Percentiles rank a stretch among this genome's conserved stretches.
Conservation (phyloP, 495 filamentous ascomycete species). For the Filosporella fistucella region DNA sequence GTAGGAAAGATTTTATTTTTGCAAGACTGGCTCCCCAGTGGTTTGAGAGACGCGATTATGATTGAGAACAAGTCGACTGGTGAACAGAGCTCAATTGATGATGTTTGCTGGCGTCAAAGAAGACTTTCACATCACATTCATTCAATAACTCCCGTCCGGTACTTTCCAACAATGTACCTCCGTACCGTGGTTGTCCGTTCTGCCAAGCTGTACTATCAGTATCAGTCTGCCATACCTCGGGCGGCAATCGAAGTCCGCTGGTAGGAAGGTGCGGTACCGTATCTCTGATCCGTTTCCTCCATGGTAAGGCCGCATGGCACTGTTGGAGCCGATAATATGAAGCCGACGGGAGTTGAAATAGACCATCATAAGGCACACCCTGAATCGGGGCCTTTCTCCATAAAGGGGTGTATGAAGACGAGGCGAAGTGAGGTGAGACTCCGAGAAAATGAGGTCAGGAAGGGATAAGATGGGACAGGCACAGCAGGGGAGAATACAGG, state of each 20-base stretch:
- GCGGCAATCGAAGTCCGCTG: neutral
- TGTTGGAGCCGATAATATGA: constrained; percentile 1
- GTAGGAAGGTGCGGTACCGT: neutral
- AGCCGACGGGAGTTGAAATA: neutral
- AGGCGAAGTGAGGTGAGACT: neutral
- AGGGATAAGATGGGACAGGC: neutral
- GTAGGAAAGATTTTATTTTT: no score
- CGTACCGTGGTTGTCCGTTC: neutral
- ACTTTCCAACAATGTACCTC: no score
- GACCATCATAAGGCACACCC: neutral
- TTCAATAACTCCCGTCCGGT: no score
- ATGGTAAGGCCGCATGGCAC: neutral
- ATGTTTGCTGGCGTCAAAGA: no score
- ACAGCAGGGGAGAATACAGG: no score
- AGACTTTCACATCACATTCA: no score
- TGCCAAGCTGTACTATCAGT: neutral
- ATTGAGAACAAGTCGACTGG: no score
- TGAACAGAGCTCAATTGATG: no score
- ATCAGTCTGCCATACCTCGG: neutral
- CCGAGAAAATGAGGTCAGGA: neutral
- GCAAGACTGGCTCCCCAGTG: no score
- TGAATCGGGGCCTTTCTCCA: neutral
- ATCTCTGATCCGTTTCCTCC: no score
- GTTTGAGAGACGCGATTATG: no score
- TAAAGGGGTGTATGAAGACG: neutral